phyloP scores from a whole-genome alignment of 306 rosid genomes.

The Begonia masoniana region DNA sequence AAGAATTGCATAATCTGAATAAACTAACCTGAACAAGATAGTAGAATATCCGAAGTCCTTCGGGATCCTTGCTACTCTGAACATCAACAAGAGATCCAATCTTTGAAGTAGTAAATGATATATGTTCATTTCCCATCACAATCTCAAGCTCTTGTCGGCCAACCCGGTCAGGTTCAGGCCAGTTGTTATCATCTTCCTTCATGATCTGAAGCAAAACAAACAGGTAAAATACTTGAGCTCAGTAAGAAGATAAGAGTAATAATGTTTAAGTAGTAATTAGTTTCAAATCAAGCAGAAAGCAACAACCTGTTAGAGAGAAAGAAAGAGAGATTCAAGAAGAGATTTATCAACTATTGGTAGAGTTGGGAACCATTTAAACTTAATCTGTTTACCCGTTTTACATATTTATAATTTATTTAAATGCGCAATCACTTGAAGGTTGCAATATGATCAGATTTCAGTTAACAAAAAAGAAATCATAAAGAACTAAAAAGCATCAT shows the following conservation, averaged over 20 bases:
- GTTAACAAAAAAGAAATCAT: too few relatives aligned
- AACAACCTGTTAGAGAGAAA: too few relatives aligned
- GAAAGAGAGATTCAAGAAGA: too few relatives aligned
- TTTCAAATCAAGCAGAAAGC: too few relatives aligned
- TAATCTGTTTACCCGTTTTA: too few relatives aligned
- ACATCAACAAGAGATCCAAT: slow-evolving; percentile 96
- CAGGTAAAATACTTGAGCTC: slow-evolving; percentile 2
- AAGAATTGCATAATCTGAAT: not conserved
- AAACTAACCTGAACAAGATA: slow-evolving; percentile 83
- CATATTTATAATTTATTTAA: too few relatives aligned
- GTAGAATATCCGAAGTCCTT: slow-evolving; percentile 98
- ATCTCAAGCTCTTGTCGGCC: slow-evolving; percentile 97
- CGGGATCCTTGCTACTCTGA: slow-evolving; percentile 95
- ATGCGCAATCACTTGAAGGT: too few relatives aligned
- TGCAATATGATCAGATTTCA: too few relatives aligned
- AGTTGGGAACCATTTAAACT: too few relatives aligned
- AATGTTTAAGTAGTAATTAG: not conserved
- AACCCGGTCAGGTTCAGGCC: slow-evolving; percentile 96
- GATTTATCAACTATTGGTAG: too few relatives aligned
- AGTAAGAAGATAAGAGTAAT: not conserved
- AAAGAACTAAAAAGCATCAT: too few relatives aligned
- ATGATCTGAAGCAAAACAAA: slow-evolving; percentile 37
- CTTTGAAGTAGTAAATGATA: slow-evolving; percentile 92
- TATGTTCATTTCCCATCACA: slow-evolving; percentile 97
- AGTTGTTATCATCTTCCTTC: slow-evolving; percentile 95